Percentiles rank a stretch among this genome's conserved stretches.
Conservation (phyloP, 176 grass and related monocot species). For the Oryza longistaminata region DNA sequence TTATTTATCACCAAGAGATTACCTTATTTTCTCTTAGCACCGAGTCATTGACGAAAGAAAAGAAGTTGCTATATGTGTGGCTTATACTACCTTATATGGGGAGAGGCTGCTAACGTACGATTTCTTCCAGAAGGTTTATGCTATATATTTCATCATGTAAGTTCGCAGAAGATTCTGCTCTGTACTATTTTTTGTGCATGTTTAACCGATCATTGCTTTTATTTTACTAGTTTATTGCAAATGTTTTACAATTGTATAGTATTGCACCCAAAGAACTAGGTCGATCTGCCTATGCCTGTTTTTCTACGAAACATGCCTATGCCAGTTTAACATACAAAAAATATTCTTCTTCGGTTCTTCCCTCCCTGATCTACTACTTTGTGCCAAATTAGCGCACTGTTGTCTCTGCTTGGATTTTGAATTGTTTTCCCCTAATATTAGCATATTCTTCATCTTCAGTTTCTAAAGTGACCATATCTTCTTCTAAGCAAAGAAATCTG, state of each 20-base stretch:
- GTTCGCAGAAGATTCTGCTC: constrained; percentile 35
- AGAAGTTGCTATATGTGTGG: constrained; percentile 86
- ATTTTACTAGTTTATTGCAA: no score
- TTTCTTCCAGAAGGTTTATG: constrained; percentile 95
- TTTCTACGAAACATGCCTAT: neutral
- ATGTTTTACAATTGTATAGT: neutral
- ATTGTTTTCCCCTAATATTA: neutral
- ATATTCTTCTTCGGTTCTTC: neutral
- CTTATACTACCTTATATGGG: constrained; percentile 97
- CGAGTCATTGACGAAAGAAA: constrained; percentile 78
- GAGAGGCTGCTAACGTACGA: constrained; percentile 87
- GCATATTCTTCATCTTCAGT: neutral
- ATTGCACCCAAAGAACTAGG: neutral
- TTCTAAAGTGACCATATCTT: neutral
- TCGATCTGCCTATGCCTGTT: neutral
- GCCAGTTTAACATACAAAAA: neutral
- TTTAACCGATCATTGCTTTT: no score
- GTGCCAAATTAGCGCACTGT: neutral
- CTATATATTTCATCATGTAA: constrained; percentile 98
- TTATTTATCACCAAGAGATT: constrained; percentile 30
- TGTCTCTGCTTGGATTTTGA: neutral
- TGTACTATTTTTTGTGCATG: constrained; percentile 15
- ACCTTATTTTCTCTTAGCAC: constrained; percentile 48
- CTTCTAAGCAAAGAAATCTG: neutral
- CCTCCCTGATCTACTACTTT: neutral